These are phyloP conservation scores for Penicillium griseofulvum DNA, from an alignment of 2,329 filamentous ascomycete genomes.

Conservation along the genomic window DNA sequence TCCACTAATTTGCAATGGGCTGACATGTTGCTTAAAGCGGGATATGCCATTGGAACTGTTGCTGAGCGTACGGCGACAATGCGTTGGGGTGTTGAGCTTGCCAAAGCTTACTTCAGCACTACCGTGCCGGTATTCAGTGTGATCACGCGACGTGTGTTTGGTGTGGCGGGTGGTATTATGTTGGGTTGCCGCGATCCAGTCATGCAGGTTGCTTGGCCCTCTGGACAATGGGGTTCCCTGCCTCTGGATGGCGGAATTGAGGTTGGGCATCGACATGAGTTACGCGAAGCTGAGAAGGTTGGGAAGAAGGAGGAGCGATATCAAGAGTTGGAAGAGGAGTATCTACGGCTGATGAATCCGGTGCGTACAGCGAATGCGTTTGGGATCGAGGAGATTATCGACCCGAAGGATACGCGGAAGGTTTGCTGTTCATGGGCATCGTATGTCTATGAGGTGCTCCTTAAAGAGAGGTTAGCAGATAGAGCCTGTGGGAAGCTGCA, in stretches of 20 bases:
- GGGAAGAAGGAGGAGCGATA: conserved; percentile 54
- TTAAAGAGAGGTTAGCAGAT: conserved; percentile 50
- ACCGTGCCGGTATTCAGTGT: conserved; percentile 63
- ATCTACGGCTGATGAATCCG: conserved; percentile 62
- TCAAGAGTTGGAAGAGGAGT: conserved; percentile 58
- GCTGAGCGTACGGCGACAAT: conserved; percentile 64
- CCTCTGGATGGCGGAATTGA: conserved; percentile 65
- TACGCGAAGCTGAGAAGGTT: conserved; percentile 54
- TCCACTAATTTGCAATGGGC: background rate
- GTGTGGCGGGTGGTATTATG: conserved; percentile 65
- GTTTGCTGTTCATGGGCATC: conserved; percentile 56
- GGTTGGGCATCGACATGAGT: conserved; percentile 60
- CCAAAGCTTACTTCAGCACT: conserved; percentile 61
- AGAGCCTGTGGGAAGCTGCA: conserved; percentile 43
- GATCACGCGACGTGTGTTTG: conserved; percentile 60
- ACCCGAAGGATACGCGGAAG: conserved; percentile 58
- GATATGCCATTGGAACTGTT: conserved; percentile 63
- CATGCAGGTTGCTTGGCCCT: conserved; percentile 63
- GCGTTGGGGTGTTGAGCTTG: conserved; percentile 62
- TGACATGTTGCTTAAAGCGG: conserved; percentile 34
- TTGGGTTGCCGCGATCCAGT: conserved; percentile 60
- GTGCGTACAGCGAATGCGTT: conserved; percentile 64
- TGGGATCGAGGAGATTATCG: conserved; percentile 63
- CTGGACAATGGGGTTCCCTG: conserved; percentile 61
- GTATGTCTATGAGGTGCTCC: conserved; percentile 55